Conservation (phyloP, 176 grass and related monocot species). For the Tillandsia fasciculata region DNA sequence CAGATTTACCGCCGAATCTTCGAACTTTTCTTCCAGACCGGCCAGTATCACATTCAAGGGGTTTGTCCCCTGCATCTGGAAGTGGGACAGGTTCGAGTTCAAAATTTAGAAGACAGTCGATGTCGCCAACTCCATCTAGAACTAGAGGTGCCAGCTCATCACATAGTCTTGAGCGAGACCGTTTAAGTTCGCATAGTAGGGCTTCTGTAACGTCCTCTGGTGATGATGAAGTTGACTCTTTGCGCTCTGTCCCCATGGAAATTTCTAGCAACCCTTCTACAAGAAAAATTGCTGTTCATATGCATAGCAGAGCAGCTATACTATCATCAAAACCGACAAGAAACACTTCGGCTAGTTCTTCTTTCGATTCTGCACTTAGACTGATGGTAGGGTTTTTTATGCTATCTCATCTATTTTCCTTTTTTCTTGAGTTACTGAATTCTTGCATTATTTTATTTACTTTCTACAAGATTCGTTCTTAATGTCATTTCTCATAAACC, state of each 20-base stretch:
- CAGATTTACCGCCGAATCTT: slow-evolving; percentile 68
- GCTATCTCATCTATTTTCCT: slow-evolving; percentile 4
- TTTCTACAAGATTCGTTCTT: not conserved
- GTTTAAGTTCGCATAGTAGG: slow-evolving; percentile 53
- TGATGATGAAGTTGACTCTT: slow-evolving; percentile 80
- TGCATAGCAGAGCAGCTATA: slow-evolving; percentile 57
- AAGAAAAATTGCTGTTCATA: slow-evolving; percentile 39
- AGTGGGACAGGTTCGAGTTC: slow-evolving; percentile 37
- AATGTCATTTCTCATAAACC: too few species aligned
- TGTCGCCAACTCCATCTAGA: slow-evolving; percentile 63
- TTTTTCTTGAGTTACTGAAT: slow-evolving; percentile 6
- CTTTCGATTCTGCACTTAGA: slow-evolving; percentile 83
- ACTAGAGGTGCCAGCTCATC: slow-evolving; percentile 63
- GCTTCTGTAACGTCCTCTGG: slow-evolving; percentile 56
- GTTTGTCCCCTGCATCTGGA: slow-evolving; percentile 53
- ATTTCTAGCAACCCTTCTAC: slow-evolving; percentile 39
- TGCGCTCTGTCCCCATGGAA: slow-evolving; percentile 39
- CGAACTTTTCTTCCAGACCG: slow-evolving; percentile 63
- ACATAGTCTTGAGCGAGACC: slow-evolving; percentile 58
- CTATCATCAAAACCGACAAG: slow-evolving; percentile 58
- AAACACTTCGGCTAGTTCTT: slow-evolving; percentile 49
- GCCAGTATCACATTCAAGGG: slow-evolving; percentile 48
- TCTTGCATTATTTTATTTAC: slow-evolving; percentile 10
- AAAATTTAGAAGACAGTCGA: slow-evolving; percentile 64
- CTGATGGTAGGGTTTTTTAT: slow-evolving; percentile 53